Base-by-base conservation (phyloP, 768 basidiomycete genomes). In the Favolaschia claudopus region DNA sequence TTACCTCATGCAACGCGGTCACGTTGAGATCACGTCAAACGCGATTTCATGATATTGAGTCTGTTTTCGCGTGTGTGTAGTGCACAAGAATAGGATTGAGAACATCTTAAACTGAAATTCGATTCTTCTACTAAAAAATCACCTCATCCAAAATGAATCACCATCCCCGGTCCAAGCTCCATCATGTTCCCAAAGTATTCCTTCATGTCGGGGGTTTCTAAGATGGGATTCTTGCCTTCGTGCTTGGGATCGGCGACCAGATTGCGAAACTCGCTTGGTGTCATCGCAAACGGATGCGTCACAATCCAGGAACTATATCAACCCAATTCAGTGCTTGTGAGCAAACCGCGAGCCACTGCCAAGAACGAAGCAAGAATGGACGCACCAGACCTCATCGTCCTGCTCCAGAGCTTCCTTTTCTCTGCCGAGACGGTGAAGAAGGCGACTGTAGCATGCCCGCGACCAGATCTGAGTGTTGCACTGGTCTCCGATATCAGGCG, bases 391-490 rank as follows among this genome's bases (percentile, higher is more conserved):
- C 2, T 3, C n/a, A 22, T 58, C 19, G 27, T 58, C 56, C 19
- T 58, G 48, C 13, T 58, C 48, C 20, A 36, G 28, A 25, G 56
- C 56, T 15, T 58, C 56, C 19, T 8, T 13, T 29, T 29, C 38
- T 48, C 34, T 50, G 31, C 48, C 56, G 27, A 51, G 15, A 15
- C 34, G 56, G 25, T 48, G 56, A 27, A 58, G n/a, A 24, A 58
- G 56, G 19, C 56, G 56, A n/a, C 56, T 58, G 29, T 43, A 58
- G 24, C 56, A 58, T 28, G 56, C 56, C 27, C 56, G 48, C 14
- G 56, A 50, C 56, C 56, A 58, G 27, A 58, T 36, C 17, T 52
- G 50, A 1, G 57, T 58, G n/a, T 12, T 20, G 22, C 24, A 28
- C 34, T 58, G 57, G 28, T 51, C 46, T 13, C 33, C 50, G n/a